Conservation (phyloP, 306 rosid species). For the Cucumis cinereus region DNA sequence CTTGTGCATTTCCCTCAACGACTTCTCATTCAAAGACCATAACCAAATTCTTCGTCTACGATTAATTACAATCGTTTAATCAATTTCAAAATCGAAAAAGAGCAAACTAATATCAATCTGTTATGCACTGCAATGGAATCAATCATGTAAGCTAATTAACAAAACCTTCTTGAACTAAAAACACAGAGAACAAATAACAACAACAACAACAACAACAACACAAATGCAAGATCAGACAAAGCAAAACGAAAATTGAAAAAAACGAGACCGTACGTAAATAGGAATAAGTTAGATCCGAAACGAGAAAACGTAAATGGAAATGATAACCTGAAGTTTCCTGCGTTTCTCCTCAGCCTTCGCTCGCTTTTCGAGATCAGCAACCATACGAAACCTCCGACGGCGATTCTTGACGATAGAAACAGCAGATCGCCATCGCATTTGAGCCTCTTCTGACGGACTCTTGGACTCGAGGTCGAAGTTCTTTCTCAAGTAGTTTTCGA, state of each 20-base stretch:
- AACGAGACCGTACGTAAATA: background rate
- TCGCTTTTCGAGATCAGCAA: slow-evolving; percentile 79
- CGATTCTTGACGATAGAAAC: slow-evolving; percentile 79
- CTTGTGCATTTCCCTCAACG: background rate
- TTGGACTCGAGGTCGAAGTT: slow-evolving; percentile 55
- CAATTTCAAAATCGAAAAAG: background rate
- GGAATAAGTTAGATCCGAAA: background rate
- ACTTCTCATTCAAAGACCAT: background rate
- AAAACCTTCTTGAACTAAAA: background rate
- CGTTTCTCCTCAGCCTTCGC: slow-evolving; percentile 53
- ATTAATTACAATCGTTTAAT: background rate
- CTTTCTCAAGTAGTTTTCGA: slow-evolving; percentile 62
- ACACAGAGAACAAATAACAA: background rate
- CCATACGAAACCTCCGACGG: slow-evolving; percentile 84
- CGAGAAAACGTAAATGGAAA: background rate
- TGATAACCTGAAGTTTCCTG: slow-evolving; percentile 43
- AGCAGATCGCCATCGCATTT: slow-evolving; percentile 74
- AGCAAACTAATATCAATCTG: background rate
- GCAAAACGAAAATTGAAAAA: background rate
- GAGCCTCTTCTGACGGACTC: slow-evolving; percentile 42
- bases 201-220: background rate
- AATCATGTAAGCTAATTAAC: background rate
- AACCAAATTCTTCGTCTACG: background rate
- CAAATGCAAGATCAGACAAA: slow-evolving; percentile 4
- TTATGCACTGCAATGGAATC: background rate